phyloP scores from a whole-genome alignment of 108 stramenopile species.

The Schizochytrium sp. region DNA sequence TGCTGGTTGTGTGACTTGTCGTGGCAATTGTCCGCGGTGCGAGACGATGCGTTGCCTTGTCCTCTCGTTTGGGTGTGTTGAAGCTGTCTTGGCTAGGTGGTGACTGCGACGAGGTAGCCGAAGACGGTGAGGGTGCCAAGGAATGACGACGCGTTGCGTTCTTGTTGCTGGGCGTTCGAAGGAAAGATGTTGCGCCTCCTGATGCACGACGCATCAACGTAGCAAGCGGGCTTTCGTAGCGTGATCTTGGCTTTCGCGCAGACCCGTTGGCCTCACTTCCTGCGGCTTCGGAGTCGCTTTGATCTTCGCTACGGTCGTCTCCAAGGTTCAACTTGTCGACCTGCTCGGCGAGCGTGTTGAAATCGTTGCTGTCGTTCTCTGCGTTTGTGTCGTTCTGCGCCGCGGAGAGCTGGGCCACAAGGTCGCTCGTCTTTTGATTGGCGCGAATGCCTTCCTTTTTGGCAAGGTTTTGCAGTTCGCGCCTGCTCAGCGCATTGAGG shows the following conservation, averaged over 20 bases:
- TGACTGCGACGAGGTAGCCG: not conserved
- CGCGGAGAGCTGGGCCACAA: not conserved
- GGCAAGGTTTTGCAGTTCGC: slow-evolving; percentile 10
- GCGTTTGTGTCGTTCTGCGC: not conserved
- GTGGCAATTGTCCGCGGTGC: too few species aligned
- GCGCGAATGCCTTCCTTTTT: not conserved
- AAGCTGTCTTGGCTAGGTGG: not conserved
- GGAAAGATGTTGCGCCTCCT: not conserved
- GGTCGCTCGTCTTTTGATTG: not conserved
- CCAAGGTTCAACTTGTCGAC: not conserved
- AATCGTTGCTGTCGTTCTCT: not conserved
- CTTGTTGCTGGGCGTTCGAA: not conserved
- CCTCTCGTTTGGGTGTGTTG: too few species aligned
- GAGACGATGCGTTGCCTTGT: too few species aligned
- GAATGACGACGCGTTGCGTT: not conserved
- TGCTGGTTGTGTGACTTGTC: too few species aligned
- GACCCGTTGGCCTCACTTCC: too few species aligned
- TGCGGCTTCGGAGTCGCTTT: not conserved
- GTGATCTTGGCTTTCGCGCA: not conserved
- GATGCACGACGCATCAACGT: not conserved
- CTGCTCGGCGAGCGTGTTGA: not conserved
- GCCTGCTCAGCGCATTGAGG: not conserved
- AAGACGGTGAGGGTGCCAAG: not conserved
- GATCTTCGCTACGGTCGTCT: not conserved
- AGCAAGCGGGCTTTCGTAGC: not conserved